Evolutionary conservation across 2,329 filamentous ascomycete species (phyloP), one percentile per base, ranked within the genome.

Genomic region (Neopestalotiopsis sp.): DNA sequence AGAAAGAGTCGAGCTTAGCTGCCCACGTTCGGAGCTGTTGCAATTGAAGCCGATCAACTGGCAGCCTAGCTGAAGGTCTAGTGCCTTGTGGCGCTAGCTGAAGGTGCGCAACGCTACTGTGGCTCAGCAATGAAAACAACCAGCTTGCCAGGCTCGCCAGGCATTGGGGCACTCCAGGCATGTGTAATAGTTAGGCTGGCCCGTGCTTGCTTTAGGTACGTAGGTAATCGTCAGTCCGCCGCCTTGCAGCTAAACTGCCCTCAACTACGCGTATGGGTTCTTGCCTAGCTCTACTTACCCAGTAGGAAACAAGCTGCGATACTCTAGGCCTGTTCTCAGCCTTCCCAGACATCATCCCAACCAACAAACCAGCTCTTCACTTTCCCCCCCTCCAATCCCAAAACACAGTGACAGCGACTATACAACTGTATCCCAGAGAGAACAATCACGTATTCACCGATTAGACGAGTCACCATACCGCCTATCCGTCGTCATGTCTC

Each of bases 401-500:
- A 38, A 38, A 6, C 59, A 38, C 59, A 24, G 10, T 30, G 7
- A 30, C 30, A 38, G 6, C 20, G 20, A 59, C 59, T 9, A 59
- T 34, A 59, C 10, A 5, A 59, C 30, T 14, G 14, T 24, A n/a
- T 59, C 24, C 12, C 30, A 10, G 4, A 28, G 12, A 14, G 9
- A 56, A 24, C 14, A 24, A 56, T 59, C 30, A 10, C 24, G 13
- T 30, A 30, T 14, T 34, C 10, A 59, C 30, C 24, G 57, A 34
- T 7, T 12, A 14, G 17, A 30, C 14, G 30, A 62, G 7, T 9
- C 30, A 14, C 30, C 32, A 38, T 12, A 62, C 13, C n/a, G 30
- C 59, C 59, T 12, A 38, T 30, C 40, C 72, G 67, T 76, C 83
- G 86, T 76, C 83, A 98, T 98, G 95, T 97, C 95, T 83, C 92